Base-by-base conservation (phyloP, 2,329 filamentous ascomycete species). In the Trichoderma gracile region DNA sequence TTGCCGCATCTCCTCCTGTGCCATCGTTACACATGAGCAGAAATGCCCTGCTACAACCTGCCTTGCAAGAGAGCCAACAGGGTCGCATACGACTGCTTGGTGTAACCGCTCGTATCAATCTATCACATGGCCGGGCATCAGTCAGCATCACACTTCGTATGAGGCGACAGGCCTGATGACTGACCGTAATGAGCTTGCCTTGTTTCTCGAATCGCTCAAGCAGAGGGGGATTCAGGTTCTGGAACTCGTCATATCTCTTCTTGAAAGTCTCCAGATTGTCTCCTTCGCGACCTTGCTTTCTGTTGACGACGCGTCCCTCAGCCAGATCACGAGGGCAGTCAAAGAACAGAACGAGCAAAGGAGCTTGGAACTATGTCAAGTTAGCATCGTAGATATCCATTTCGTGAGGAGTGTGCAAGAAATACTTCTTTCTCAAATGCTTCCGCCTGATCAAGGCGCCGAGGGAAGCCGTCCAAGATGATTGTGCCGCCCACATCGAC, bases 281-380 rank as follows among this genome's bases (percentile, higher is more conserved):
- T 23, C 54, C 54, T 46, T 57, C 54, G n/a, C 54, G 54, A 2
- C 54, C 54, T 17, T 57, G 40, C 6, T 57, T 57, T 38, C 54
- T 33, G 3, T 46, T 30, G 12, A 46, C 8, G 12, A 57, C 54
- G 5, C 42, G 54, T 17, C 8, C 10, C 12, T 57, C 54, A 6
- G 42, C 54, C 12, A 10, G 8, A 8, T n/a, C n/a, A 17, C 14
- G 10, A 14, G 54, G 42, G 3, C 54, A 57, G 42, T 57, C 23
- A n/a, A 57, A 57, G 42, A 57, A 57, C 9, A 57, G 25, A 23
- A 57, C 54, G 3, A 38, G 40, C n/a, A n/a, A 21, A 10, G 54
- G 54, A n/a, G 19, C n/a, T 12, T 46, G 54, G 21, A 46, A 57
- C 54, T 57, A 15, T 2, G 7, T 5, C 6, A 46, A 19, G 21